These are phyloP conservation scores for Hypholoma fasciculare DNA, from an alignment of 768 basidiomycete genomes.

Conservation along the genomic window DNA sequence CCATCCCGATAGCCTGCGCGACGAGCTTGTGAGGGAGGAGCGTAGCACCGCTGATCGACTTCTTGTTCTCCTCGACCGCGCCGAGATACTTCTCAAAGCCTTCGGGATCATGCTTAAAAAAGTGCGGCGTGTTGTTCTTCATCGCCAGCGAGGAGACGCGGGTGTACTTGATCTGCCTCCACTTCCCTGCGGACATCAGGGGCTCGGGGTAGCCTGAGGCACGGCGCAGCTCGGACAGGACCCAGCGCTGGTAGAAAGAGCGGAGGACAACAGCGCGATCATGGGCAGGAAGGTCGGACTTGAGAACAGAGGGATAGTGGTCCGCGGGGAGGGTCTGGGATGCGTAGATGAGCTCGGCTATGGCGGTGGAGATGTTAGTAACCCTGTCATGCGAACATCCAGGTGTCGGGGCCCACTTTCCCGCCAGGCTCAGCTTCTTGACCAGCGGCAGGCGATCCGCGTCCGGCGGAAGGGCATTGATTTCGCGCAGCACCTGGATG, in stretches of 20 bases:
- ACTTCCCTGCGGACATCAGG: conserved; percentile 60
- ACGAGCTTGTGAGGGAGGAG: conserved; percentile 66
- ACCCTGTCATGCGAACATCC: conserved; percentile 58
- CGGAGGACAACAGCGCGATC: conserved; percentile 46
- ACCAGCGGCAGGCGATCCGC: conserved; percentile 30
- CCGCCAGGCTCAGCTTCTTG: conserved; percentile 52
- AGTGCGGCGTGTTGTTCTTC: conserved; percentile 52
- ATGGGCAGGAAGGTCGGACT: conserved; percentile 22
- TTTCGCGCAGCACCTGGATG: conserved; percentile 34
- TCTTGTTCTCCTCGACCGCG: conserved; percentile 55
- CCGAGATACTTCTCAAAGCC: conserved; percentile 61
- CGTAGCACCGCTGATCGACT: conserved; percentile 63
- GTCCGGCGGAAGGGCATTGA: conserved; percentile 31
- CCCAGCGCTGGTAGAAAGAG: conserved; percentile 56
- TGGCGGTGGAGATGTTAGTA: conserved; percentile 66
- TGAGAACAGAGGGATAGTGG: conserved; percentile 32
- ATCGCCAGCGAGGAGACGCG: conserved; percentile 66
- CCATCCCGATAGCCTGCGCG: conserved; percentile 29
- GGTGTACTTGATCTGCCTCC: conserved; percentile 56
- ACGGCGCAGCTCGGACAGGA: conserved; percentile 57
- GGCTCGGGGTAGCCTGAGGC: conserved; percentile 51
- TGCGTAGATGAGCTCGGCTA: conserved; percentile 52
- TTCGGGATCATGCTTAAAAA: conserved; percentile 57
- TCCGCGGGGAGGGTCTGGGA: conserved; percentile 21
- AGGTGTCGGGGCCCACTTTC: conserved; percentile 73